Conservation (phyloP, 306 rosid genomes). For the Castanopsis chinensis region DNA sequence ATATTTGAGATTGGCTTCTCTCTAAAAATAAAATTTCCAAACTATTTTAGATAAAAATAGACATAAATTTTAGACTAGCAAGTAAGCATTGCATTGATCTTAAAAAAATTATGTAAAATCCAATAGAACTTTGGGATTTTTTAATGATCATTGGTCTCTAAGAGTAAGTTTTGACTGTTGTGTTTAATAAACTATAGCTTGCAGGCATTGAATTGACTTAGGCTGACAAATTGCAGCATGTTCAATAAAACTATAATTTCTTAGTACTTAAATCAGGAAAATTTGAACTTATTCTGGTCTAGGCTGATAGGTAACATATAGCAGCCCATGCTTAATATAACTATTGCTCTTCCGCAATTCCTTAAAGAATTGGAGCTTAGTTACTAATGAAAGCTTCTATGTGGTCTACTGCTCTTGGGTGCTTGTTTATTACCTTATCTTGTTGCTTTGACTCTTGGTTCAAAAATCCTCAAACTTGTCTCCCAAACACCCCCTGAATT, state of each 20-base stretch:
- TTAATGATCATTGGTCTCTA: neutral
- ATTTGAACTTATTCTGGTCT: neutral
- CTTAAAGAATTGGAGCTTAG: neutral
- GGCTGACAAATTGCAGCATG: neutral
- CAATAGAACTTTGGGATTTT: neutral
- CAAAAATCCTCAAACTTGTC: too few relatives aligned
- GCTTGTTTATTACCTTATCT: neutral
- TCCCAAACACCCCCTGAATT: too few relatives aligned
- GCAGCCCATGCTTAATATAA: neutral
- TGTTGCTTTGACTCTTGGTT: neutral
- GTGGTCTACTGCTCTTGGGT: neutral
- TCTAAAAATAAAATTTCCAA: neutral
- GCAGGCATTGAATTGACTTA: neutral
- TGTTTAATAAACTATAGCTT: neutral
- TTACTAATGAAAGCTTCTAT: neutral
- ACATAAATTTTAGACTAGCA: neutral
- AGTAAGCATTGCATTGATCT: neutral
- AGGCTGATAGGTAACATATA: neutral
- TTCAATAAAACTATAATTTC: neutral
- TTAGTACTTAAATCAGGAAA: neutral
- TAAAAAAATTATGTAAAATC: neutral
- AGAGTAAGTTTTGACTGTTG: neutral
- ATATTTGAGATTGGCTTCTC: neutral
- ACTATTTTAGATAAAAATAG: neutral
- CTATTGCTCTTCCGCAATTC: neutral